These are phyloP conservation scores for Dryadomyces quercivorus DNA, from an alignment of 2,329 filamentous ascomycete genomes.

Conservation along the genomic window DNA sequence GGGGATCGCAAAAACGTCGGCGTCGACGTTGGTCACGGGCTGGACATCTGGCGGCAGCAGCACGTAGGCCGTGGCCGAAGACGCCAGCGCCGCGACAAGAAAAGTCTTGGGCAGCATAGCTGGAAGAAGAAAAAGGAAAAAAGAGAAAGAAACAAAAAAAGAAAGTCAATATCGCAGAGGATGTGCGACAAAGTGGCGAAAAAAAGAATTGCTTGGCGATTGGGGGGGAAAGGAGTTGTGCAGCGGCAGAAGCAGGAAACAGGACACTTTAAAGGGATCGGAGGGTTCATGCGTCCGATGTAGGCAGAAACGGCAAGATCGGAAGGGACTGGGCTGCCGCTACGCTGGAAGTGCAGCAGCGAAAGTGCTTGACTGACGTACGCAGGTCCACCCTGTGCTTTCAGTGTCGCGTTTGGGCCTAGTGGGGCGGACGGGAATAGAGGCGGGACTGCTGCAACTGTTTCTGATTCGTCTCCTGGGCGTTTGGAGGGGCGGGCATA, in stretches of 20 bases:
- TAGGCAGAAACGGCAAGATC: background rate
- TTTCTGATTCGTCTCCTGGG: background rate
- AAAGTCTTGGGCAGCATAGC: constrained; percentile 29
- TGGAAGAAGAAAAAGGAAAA: background rate
- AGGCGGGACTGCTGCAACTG: background rate
- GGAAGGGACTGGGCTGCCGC: background rate
- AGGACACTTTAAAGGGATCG: background rate
- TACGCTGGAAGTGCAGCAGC: too few species aligned
- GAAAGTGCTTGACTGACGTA: background rate
- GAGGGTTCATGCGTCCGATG: background rate
- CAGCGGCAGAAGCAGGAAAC: background rate
- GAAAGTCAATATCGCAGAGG: background rate
- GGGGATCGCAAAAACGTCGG: background rate
- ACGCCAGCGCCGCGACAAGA: constrained; percentile 28
- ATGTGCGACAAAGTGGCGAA: background rate
- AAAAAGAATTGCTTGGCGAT: background rate
- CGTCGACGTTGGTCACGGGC: constrained; percentile 1
- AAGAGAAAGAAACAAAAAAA: background rate
- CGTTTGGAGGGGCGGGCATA: constrained; percentile 1
- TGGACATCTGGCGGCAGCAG: constrained; percentile 36
- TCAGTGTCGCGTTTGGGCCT: background rate
- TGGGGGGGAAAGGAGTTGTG: background rate
- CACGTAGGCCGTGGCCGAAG: constrained; percentile 33
- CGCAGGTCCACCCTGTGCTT: background rate
- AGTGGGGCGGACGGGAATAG: too few species aligned